Evolutionary conservation across 202 grass and related monocot species (phyloP), one percentile per base, ranked within the genome.

Genomic region (Digitaria exilis): DNA sequence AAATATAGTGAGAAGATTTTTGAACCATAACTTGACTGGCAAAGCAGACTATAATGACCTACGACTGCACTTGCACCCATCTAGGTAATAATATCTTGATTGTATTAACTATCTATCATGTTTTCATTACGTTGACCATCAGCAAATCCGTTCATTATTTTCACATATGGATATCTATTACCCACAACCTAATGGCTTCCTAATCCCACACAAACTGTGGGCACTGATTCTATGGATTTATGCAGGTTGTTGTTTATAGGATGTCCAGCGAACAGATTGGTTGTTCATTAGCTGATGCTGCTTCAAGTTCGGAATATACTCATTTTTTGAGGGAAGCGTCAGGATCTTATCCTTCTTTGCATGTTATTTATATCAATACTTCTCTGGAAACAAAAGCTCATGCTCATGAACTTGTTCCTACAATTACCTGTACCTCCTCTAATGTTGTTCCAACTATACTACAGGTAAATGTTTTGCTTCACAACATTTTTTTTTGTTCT

Each of bases 281-380:
- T 15, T 98, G 96, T 75, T 98, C 92, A 65, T 90, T 98, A 84
- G 92, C 92, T 86, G 92, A 98, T 73, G 96, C 96, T 42, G 96
- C 96, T 77, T 90, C 92, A 82, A 98, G 96, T 87, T 88, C 80
- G 90, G 58, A 77, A 63, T 98, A 98, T 83, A 89, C 86, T 82
- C 67, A 92, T 56, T 98, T 98, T 82, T 80, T 98, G 48, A 87
- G 83, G 45, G 76, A 49, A 77, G 96, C 96, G 22, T 95, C 92
- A 61, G 85, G 28, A 85, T 88, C 51, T 49, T 81, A 84, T 71
- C 96, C 96, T 83, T 92, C 96, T 46, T 83, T 98, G 78, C 96
- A 98, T 88, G 96, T 98, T 69, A 93, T 98, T 66, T 98, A 98
- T 78, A 98, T 98, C 81, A 98, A 98, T 91, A 98, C 96, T 69